Evolutionary conservation across 805 yeast species (phyloP), one percentile per base, ranked within the genome.

Genomic region (Yarrowia deformans): DNA sequence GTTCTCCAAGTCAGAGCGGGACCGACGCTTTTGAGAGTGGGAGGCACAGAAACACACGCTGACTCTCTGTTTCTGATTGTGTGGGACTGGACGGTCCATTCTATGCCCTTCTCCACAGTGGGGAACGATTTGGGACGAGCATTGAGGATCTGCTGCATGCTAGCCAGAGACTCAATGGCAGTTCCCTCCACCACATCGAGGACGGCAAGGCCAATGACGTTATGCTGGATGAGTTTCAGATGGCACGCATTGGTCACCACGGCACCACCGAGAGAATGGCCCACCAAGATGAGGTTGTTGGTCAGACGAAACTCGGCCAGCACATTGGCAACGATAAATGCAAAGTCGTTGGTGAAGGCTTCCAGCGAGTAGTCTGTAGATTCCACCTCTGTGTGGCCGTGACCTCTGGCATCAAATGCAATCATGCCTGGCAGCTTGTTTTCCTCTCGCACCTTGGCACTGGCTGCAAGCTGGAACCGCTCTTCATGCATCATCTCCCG

Each of bases 101-200:
- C 86, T 13, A 95, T 84, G 0, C 97, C 97, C 6, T 82, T 83
- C 18, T 82, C 77, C 4, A 85, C 71, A 0, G 85, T 79, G 0
- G 74, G 71, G 72, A 95, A 95, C 0, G 75, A 71, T 42, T 75
- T 76, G 0, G 98, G 98, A 50, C 95, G 81, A n/a, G 81, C 80
- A 3, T 79, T 75, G 12, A 95, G 81, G 70, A 90, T 90, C n/a
- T 76, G 73, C 8, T 87, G 84, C 91, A 95, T 93, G 5, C 86
- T 81, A 3, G 75, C 74, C 7, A 95, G 79, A 0, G 97, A 87
- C 46, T 84, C 83, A 1, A 90, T 82, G 0, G 98, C 98, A 0
- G 95, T 89, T 70, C 93, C 98, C 76, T 95, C 99, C 0, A 95
- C 97, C 2, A 95, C 95, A 77, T 95, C 99, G 18, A 95, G 79